Evolutionary conservation across 176 grass and related monocot species (phyloP), one percentile per base, ranked within the genome.

Genomic region (Phyllostachys edulis): DNA sequence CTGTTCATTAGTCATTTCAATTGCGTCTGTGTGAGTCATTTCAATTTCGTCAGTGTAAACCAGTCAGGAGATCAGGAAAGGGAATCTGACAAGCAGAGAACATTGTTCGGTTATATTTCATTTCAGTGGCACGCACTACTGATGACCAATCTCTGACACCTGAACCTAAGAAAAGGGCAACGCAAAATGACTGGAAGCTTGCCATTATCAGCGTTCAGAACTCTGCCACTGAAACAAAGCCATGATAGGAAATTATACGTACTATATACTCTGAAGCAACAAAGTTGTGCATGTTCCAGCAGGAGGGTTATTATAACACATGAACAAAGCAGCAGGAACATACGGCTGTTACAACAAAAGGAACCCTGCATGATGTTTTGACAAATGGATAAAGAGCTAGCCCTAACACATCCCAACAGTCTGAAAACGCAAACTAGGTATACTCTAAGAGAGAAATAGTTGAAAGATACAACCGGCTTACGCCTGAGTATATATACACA

Each of bases 321-420:
- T 66, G 42, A 71, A 71, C 57, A 88, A 45, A 46, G 56, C 66
- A 72, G 57, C 45, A 83, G 66, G 54, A 52, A 54, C 44, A 51
- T 76, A 69, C 37, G 18, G 23, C 65, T 7, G 44, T 83, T 82
- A 76, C 80, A 83, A 83, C 66, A 63, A 78, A 77, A 83, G 66
- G 73, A 83, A 64, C 56, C 66, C 79, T 52, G 80, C 73, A 71
- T 71, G 72, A 77, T 83, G 32, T 81, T 78, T 71, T 41, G 59
- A 75, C 67, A 34, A 78, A 59, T 29, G 44, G 64, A 71, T 57
- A 52, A 18, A 82, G 39, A 29, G 24, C 69, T 72, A 80, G 47
- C 67, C 80, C 80, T 83, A 83, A 78, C 67, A 88, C 86, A 78
- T 42, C 29, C 47, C 41, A 84, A n/a, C 39, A 83, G 72, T 78